These are phyloP conservation scores for Aspergillus versicolor DNA, from an alignment of 2,329 filamentous ascomycete genomes.

Conservation along the genomic window DNA sequence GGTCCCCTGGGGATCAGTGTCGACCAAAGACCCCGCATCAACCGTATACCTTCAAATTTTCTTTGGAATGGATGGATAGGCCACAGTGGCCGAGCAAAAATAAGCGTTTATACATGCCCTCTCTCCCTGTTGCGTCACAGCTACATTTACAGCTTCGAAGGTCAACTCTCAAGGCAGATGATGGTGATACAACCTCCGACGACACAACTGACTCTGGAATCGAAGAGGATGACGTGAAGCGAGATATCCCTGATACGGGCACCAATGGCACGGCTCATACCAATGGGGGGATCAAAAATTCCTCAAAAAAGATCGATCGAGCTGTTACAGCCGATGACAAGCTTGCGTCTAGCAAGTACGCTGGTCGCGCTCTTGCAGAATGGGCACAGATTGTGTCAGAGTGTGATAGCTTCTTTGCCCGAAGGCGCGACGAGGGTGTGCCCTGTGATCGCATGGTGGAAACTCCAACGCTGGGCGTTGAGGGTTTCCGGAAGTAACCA, in stretches of 20 bases:
- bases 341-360: conserved; percentile 53
- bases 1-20: conserved; percentile 24
- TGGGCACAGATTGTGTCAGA: conserved; percentile 63
- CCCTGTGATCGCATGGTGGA: conserved; percentile 58
- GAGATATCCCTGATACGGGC: conserved; percentile 8
- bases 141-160: conserved; percentile 47
- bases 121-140: conserved; percentile 58
- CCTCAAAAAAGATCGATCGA: conserved; percentile 6
- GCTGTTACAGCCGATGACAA: conserved; percentile 26
- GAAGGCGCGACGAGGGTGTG: conserved; percentile 62
- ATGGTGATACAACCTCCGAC: conserved; percentile 27
- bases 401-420: conserved; percentile 63
- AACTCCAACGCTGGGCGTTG: conserved; percentile 62
- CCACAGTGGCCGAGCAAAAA: conserved; percentile 50
- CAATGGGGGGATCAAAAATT: conserved; percentile 8
- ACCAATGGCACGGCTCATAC: background rate
- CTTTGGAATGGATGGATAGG: conserved; percentile 63
- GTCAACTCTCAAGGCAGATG: conserved; percentile 24
- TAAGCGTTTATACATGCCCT: conserved; percentile 55
- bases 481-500: conserved; percentile 54
- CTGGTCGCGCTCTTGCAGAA: conserved; percentile 63
- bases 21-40: conserved; percentile 49
- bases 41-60: conserved; percentile 65
- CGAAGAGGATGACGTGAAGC: conserved; percentile 16
- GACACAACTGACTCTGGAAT: conserved; percentile 19